Evolutionary conservation across 1,284 basidiomycete genomes (phyloP).

Genomic region (Leccinum subfulvum): DNA sequence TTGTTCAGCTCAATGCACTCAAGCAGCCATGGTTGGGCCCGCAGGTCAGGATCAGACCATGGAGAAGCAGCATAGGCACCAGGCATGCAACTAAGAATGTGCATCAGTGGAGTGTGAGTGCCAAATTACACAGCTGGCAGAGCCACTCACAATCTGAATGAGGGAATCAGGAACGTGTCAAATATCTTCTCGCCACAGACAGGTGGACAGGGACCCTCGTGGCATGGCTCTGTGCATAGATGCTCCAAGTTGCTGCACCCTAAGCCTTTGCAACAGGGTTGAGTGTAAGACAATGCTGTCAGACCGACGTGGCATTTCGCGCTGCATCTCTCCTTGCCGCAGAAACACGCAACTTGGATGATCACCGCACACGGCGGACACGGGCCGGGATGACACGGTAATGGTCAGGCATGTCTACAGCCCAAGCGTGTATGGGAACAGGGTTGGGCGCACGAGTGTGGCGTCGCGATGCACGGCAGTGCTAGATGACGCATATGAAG

Average conservation of each 20-base stretch:
- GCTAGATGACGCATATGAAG: slow-evolving; percentile 70
- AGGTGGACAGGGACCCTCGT: slow-evolving; percentile 72
- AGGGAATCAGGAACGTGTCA: no score
- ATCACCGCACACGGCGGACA: slow-evolving; percentile 71
- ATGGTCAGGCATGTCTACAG: slow-evolving; percentile 71
- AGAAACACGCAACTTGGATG: slow-evolving; percentile 60
- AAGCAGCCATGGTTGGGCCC: no score
- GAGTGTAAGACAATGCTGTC: slow-evolving; percentile 49
- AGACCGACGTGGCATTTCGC: slow-evolving; percentile 61
- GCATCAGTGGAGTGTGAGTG: no score
- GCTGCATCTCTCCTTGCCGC: slow-evolving; percentile 56
- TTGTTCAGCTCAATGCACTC: no score
- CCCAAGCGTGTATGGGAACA: slow-evolving; percentile 70
- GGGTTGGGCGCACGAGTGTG: slow-evolving; percentile 81
- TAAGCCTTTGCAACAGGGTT: slow-evolving; percentile 56
- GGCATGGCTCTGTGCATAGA: slow-evolving; percentile 60
- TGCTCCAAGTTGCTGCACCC: slow-evolving; percentile 67
- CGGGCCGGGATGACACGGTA: slow-evolving; percentile 71
- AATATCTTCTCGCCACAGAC: slow-evolving; percentile 47
- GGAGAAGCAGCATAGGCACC: no score
- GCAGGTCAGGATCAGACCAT: no score
- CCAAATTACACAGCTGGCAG: no score
- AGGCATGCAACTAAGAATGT: no score
- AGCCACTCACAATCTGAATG: no score
- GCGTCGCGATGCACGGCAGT: slow-evolving; percentile 66